phyloP scores from a whole-genome alignment of 495 filamentous ascomycete species.

The Tuber indicum region DNA sequence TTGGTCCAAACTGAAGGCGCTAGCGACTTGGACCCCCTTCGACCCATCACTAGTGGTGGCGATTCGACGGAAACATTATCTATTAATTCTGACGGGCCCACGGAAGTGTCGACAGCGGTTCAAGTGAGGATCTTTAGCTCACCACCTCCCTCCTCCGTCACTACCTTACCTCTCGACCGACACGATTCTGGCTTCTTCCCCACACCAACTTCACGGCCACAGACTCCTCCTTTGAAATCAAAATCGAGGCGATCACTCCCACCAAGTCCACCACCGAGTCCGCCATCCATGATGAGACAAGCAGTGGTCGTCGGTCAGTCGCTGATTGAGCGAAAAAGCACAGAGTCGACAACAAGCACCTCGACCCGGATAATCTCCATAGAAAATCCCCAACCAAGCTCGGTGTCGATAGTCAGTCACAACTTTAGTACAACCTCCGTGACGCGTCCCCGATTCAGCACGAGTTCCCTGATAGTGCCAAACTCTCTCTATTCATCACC shows the following conservation, averaged over 20 bases:
- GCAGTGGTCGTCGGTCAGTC: background rate
- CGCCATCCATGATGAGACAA: background rate
- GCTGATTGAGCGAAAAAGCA: slow-evolving; percentile 2
- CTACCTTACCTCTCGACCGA: background rate
- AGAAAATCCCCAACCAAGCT: background rate
- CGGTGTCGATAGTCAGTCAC: background rate
- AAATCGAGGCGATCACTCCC: background rate
- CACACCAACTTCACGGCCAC: background rate
- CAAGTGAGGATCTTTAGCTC: slow-evolving; percentile 3
- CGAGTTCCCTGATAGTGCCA: background rate
- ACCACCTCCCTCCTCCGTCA: background rate
- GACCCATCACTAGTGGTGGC: background rate
- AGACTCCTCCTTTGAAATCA: background rate
- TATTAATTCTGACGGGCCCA: slow-evolving; percentile 1
- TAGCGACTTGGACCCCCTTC: background rate
- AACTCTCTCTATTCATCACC: slow-evolving; percentile 14
- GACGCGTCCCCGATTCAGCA: background rate
- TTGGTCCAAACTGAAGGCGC: background rate
- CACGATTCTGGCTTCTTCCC: slow-evolving; percentile 3
- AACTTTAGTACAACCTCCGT: background rate
- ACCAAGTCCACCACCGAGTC: background rate
- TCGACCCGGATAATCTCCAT: background rate
- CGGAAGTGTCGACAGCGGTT: background rate
- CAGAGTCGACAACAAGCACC: background rate
- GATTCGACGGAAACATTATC: background rate